These are phyloP conservation scores for Malus fusca DNA, from an alignment of 306 rosid genomes.

Conservation along the genomic window DNA sequence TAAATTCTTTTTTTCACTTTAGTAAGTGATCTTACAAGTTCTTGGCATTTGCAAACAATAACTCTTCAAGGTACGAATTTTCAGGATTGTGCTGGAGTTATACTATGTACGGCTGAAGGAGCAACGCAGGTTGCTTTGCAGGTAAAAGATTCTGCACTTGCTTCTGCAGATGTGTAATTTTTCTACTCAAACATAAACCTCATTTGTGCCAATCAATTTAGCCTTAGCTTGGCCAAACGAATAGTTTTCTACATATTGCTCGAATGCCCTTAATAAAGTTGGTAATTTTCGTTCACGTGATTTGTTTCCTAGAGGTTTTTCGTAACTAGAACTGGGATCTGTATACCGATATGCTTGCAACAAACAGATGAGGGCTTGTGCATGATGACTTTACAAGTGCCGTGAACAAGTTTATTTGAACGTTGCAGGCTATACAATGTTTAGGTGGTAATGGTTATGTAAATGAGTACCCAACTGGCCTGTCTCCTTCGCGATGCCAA, in stretches of 20 bases:
- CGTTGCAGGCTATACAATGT: conserved; percentile 74
- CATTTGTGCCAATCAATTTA: background rate
- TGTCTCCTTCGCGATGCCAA: conserved; percentile 81
- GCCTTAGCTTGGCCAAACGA: background rate
- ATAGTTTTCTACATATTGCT: background rate
- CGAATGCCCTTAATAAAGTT: background rate
- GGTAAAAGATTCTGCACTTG: conserved; percentile 27
- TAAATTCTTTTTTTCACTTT: conserved; percentile 5
- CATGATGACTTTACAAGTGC: background rate
- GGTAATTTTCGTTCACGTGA: background rate
- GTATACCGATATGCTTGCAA: background rate
- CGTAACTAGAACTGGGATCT: background rate
- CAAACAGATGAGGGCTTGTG: background rate
- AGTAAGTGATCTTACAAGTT: background rate
- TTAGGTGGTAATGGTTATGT: conserved; percentile 96
- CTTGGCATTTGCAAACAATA: background rate
- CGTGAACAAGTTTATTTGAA: conserved; percentile 2
- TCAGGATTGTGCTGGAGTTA: conserved; percentile 97
- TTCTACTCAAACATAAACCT: background rate
- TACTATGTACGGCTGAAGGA: conserved; percentile 83
- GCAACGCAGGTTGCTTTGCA: conserved; percentile 94
- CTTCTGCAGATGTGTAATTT: background rate
- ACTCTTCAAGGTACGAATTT: conserved; percentile 18
- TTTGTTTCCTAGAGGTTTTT: background rate
- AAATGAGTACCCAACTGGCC: conserved; percentile 80